Conservation (phyloP, 306 rosid genomes). For the Acacia melanoxylon region DNA sequence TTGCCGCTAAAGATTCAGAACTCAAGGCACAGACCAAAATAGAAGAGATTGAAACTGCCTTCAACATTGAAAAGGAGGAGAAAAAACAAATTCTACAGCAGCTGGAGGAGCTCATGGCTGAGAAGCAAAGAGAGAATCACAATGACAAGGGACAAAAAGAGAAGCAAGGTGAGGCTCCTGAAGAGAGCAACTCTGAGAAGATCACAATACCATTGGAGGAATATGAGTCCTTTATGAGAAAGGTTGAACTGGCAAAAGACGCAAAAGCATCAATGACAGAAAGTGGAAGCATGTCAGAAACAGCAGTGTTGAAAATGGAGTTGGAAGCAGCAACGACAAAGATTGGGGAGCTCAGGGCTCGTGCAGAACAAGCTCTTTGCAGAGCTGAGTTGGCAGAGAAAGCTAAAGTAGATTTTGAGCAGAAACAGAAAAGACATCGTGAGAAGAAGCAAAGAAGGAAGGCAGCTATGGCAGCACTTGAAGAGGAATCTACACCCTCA, state of each 20-base stretch:
- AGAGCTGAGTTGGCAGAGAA: conserved; percentile 87
- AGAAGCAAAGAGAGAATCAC: conserved; percentile 20
- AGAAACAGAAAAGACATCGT: conserved; percentile 52
- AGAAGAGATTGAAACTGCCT: conserved; percentile 40
- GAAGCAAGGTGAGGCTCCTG: conserved; percentile 13
- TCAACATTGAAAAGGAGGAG: conserved; percentile 48
- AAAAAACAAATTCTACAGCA: conserved; percentile 44
- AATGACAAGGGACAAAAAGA: conserved; percentile 35
- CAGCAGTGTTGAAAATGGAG: conserved; percentile 52
- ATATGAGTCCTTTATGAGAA: conserved; percentile 34
- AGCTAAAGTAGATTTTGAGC: conserved; percentile 64
- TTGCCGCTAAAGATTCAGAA: conserved; percentile 51
- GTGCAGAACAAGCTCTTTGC: conserved; percentile 73
- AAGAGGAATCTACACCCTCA: conserved; percentile 53
- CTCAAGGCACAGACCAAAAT: conserved; percentile 36
- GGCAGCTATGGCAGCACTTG: conserved; percentile 64
- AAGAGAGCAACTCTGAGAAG: conserved; percentile 29
- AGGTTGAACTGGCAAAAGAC: conserved; percentile 33
- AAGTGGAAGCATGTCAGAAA: conserved; percentile 1
- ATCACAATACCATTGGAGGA: conserved; percentile 40
- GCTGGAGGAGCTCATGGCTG: conserved; percentile 51
- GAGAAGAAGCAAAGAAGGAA: conserved; percentile 60
- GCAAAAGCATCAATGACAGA: conserved; percentile 10
- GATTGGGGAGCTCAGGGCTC: conserved; percentile 58
- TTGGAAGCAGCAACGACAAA: conserved; percentile 56